A percentile compares a stretch with the other conserved stretches of the same genome.
Evolutionary conservation across 106 monocot genomes (phyloP).

Genomic region (Triglochin maritima): DNA sequence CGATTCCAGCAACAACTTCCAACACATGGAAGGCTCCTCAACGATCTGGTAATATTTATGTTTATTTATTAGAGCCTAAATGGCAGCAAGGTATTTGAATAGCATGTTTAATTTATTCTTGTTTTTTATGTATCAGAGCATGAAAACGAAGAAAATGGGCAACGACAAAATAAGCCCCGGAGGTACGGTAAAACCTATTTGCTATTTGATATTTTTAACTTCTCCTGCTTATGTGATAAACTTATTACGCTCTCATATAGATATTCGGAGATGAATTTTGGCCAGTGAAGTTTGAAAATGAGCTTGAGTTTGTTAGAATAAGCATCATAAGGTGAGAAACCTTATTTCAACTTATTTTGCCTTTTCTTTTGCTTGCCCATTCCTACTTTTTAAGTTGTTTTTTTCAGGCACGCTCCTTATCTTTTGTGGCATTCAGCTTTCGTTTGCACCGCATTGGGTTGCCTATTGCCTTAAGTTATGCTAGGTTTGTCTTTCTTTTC

Average conservation of each 20-base stretch:
- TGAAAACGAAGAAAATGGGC: slow-evolving; percentile 63
- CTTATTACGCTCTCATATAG: not conserved
- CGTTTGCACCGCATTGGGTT: slow-evolving; percentile 38
- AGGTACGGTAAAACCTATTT: slow-evolving; percentile 34
- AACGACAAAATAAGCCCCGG: slow-evolving; percentile 92
- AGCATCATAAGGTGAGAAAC: slow-evolving; percentile 28
- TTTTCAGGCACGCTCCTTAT: slow-evolving; percentile 18
- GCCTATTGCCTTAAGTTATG: slow-evolving; percentile 16
- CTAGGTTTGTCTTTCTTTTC: slow-evolving; percentile 19
- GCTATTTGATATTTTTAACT: not conserved
- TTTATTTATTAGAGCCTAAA: not conserved
- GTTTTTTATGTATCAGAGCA: slow-evolving; percentile 28
- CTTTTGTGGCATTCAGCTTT: slow-evolving; percentile 37
- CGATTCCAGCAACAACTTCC: slow-evolving; percentile 19
- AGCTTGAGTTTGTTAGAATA: slow-evolving; percentile 27
- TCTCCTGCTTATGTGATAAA: not conserved
- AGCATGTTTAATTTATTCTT: not conserved
- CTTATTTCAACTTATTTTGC: not conserved
- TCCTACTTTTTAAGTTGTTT: not conserved
- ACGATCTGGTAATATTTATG: slow-evolving; percentile 35
- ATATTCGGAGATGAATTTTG: slow-evolving; percentile 66
- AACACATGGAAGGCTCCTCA: slow-evolving; percentile 28
- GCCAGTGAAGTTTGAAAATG: slow-evolving; percentile 41
- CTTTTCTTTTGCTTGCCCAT: not conserved
- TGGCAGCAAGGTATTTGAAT: not conserved